Conservation (phyloP, 2,329 filamentous ascomycete genomes). For the Curvularia lunata region DNA sequence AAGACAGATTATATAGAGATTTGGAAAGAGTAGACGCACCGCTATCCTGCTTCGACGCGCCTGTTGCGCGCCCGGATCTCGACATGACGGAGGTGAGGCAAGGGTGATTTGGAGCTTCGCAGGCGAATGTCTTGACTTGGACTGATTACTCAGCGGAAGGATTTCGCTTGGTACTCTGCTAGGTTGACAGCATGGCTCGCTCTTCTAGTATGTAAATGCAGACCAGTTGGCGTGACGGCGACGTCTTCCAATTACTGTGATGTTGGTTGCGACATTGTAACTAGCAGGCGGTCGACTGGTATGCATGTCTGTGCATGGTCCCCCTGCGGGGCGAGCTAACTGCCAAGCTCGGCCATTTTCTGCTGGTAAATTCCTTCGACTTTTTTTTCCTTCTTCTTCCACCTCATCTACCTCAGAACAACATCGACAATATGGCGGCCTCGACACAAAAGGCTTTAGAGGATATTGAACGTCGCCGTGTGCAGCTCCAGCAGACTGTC, state of each 20-base stretch:
- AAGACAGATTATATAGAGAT: slow-evolving; percentile 39
- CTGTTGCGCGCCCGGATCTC: slow-evolving; percentile 38
- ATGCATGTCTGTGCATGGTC: slow-evolving; percentile 16
- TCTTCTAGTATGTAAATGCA: background rate
- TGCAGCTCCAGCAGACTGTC: slow-evolving; percentile 77
- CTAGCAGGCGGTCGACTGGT: slow-evolving; percentile 2
- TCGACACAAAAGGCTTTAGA: slow-evolving; percentile 60
- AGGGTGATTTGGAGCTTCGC: slow-evolving; percentile 6
- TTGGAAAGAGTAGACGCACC: slow-evolving; percentile 47
- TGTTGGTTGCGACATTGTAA: background rate
- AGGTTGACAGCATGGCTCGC: background rate
- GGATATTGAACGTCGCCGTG: slow-evolving; percentile 76
- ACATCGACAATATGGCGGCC: slow-evolving; percentile 31
- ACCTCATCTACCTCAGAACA: slow-evolving; percentile 11
- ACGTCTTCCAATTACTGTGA: background rate
- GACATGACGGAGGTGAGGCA: slow-evolving; percentile 42
- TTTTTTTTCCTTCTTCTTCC: background rate
- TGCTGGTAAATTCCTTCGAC: slow-evolving; percentile 15
- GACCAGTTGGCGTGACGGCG: background rate
- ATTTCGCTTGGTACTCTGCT: slow-evolving; percentile 4
- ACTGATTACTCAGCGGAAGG: slow-evolving; percentile 25
- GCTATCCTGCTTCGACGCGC: slow-evolving; percentile 45
- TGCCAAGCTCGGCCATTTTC: slow-evolving; percentile 25
- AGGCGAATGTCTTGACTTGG: background rate
- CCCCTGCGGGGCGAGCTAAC: slow-evolving; percentile 24